These are phyloP conservation scores for Coriolopsis trogii DNA, from an alignment of 1,284 basidiomycete species.

Conservation along the genomic window DNA sequence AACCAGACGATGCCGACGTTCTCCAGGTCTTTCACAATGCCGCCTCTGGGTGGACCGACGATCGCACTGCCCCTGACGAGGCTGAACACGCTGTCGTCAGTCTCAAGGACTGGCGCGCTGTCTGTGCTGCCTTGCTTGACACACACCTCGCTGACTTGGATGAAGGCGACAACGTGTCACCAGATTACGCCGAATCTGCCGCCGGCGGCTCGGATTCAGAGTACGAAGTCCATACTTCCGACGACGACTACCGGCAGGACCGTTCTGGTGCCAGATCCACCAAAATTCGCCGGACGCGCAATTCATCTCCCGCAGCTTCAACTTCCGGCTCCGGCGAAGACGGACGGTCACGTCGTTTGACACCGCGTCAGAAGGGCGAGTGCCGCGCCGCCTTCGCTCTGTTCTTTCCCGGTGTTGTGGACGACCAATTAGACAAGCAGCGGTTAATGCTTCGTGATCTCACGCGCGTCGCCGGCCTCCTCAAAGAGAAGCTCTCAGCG, in stretches of 20 bases:
- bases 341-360: constrained; percentile 34
- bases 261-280: too few relatives aligned
- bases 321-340: not conserved
- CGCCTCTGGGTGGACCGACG: constrained; percentile 59
- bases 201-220: constrained; percentile 34
- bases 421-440: constrained; percentile 48
- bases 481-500: constrained; percentile 70
- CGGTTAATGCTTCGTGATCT: constrained; percentile 68
- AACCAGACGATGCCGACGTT: constrained; percentile 68
- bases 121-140: constrained; percentile 67
- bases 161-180: constrained; percentile 33
- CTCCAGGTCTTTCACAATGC: constrained; percentile 72
- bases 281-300: not conserved
- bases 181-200: constrained; percentile 18
- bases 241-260: too few relatives aligned
- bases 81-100: constrained; percentile 38
- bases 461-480: constrained; percentile 51
- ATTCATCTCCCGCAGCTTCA: not conserved
- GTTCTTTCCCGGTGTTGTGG: constrained; percentile 60
- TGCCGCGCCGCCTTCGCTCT: constrained; percentile 62
- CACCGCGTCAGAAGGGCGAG: constrained; percentile 53
- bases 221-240: too few relatives aligned
- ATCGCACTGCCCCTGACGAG: constrained; percentile 2
- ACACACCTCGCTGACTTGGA: constrained; percentile 22
- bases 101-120: constrained; percentile 71